Evolutionary conservation across 192 early-diverging fungal genomes (phyloP).

Genomic region (Obelidium mucronatum): DNA sequence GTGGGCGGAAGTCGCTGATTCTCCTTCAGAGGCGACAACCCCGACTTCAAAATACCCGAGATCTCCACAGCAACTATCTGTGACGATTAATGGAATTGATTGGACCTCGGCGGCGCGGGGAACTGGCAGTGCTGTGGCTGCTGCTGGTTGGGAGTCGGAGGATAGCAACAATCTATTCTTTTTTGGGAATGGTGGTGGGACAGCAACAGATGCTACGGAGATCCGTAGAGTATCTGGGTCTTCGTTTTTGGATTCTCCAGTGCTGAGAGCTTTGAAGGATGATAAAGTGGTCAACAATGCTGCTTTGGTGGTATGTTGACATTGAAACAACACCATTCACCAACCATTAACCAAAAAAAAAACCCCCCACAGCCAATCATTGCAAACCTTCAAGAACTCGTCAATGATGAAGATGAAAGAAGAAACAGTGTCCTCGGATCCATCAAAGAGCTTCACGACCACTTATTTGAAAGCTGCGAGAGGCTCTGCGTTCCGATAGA

Average conservation of each 20-base stretch:
- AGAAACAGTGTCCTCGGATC: not conserved
- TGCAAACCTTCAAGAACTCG: constrained; percentile 5
- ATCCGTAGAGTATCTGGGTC: too few species aligned
- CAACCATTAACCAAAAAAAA: too few species aligned
- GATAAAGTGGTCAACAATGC: constrained; percentile 25
- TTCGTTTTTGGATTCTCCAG: not conserved
- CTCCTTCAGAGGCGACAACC: too few species aligned
- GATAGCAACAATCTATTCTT: not conserved
- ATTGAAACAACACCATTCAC: not conserved
- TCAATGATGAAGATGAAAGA: constrained; percentile 12
- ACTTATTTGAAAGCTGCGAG: constrained; percentile 12
- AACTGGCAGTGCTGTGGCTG: not conserved
- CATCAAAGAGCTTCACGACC: constrained; percentile 18
- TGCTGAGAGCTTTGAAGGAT: not conserved
- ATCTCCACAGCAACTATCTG: too few species aligned
- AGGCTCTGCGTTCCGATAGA: constrained; percentile 25
- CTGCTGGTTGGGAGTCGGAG: not conserved
- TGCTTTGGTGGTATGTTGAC: constrained; percentile 7
- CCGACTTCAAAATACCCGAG: too few species aligned
- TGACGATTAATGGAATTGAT: too few species aligned
- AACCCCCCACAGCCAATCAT: constrained; percentile 39
- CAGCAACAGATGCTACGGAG: too few species aligned
- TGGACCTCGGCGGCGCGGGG: not conserved
- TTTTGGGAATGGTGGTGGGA: not conserved
- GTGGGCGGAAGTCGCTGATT: constrained; percentile 28